These are phyloP conservation scores for Globisporangium viniferum DNA, from an alignment of 352 stramenopile species.

Conservation along the genomic window DNA sequence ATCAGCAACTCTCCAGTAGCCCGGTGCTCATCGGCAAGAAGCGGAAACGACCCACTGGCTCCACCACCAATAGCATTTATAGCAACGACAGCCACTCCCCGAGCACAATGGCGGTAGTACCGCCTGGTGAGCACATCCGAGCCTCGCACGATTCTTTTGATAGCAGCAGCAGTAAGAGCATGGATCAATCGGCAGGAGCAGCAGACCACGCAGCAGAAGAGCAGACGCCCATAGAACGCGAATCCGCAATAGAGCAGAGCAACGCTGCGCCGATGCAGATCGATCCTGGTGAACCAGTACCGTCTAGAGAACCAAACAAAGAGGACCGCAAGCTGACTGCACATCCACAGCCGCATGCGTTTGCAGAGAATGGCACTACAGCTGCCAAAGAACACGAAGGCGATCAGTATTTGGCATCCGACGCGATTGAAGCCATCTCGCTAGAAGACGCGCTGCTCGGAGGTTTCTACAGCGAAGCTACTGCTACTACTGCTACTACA, in stretches of 20 bases:
- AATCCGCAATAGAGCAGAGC: not conserved
- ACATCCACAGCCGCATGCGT: not conserved
- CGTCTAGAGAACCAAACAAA: not conserved
- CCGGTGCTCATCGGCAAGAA: constrained; percentile 37
- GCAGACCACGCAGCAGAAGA: not conserved
- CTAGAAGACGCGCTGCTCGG: constrained; percentile 10
- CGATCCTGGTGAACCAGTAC: not conserved
- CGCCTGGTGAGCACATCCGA: not conserved
- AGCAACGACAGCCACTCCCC: not conserved
- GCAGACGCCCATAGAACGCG: not conserved
- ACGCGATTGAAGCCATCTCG: constrained; percentile 3
- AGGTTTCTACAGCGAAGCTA: not conserved
- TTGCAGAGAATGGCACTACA: not conserved
- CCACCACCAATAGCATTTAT: not conserved
- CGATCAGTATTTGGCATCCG: not conserved
- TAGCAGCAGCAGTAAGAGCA: constrained; percentile 10
- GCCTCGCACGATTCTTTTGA: not conserved
- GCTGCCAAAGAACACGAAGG: not conserved
- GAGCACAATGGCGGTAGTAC: not conserved
- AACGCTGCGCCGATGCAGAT: not conserved
- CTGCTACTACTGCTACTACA: not conserved
- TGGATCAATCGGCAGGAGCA: constrained; percentile 11
- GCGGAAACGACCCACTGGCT: constrained; percentile 37
- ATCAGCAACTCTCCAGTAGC: not conserved
- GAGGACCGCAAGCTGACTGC: not conserved